Conservation (phyloP, 2,329 filamentous ascomycete species). For the Pseudocercospora fuligena region DNA sequence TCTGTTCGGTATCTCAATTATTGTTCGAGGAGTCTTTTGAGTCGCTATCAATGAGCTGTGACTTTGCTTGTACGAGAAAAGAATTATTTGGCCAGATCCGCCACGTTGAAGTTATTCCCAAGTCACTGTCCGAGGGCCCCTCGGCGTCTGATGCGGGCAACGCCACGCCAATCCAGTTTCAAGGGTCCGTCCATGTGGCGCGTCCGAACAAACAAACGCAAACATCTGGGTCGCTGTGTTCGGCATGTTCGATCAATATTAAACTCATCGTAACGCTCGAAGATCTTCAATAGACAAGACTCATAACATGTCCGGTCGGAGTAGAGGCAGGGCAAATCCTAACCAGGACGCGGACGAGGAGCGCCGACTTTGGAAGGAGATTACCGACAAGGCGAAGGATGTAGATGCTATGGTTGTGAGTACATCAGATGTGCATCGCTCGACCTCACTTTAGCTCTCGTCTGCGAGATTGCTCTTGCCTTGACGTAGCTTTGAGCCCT, state of each 20-base stretch:
- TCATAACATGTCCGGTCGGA: conserved; percentile 51
- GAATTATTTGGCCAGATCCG: background rate
- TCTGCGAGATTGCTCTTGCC: background rate
- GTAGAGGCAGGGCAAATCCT: conserved; percentile 49
- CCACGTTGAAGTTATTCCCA: background rate
- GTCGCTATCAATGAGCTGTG: background rate
- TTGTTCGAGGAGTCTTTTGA: background rate
- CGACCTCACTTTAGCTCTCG: background rate
- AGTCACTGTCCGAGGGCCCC: too few species aligned
- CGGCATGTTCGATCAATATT: background rate
- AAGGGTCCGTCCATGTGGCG: too few species aligned
- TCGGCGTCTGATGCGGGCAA: too few species aligned
- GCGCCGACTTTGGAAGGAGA: conserved; percentile 54
- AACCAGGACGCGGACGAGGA: conserved; percentile 58
- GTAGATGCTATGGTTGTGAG: conserved; percentile 55
- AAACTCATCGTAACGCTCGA: background rate
- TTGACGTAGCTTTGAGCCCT: background rate
- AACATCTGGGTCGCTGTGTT: background rate
- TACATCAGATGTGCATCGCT: conserved; percentile 4
- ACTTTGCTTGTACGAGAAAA: background rate
- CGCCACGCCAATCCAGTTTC: too few species aligned
- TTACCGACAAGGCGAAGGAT: conserved; percentile 51
- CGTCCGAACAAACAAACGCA: background rate
- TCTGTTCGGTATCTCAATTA: background rate
- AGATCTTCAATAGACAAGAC: background rate